Conservation (phyloP, 345 rosid genomes). For the Rhodomyrtus tomentosa region DNA sequence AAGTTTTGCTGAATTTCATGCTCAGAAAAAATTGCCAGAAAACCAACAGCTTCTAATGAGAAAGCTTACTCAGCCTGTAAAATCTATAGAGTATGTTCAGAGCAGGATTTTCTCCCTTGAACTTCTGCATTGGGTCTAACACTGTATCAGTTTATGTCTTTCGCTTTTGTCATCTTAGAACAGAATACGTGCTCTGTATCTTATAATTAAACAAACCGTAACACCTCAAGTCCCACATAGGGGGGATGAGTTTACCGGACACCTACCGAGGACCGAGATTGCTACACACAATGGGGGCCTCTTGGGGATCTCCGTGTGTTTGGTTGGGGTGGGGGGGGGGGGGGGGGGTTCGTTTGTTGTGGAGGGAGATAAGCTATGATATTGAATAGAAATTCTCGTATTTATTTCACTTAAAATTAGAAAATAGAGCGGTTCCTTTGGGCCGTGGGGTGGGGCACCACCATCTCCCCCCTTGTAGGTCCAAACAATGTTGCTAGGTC, state of each 20-base stretch:
- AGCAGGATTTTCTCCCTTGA: slow-evolving; percentile 1
- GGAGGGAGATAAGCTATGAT: background rate
- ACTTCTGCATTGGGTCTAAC: background rate
- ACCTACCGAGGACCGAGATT: background rate
- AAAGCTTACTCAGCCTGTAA: slow-evolving; percentile 65
- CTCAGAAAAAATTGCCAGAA: slow-evolving; percentile 91
- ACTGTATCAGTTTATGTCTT: background rate
- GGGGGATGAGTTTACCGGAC: background rate
- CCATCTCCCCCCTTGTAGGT: background rate
- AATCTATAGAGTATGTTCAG: slow-evolving; percentile 62
- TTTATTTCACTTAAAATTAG: background rate
- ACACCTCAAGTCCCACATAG: background rate
- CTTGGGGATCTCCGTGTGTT: background rate
- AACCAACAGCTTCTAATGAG: slow-evolving; percentile 62
- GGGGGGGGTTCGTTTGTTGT: no score
- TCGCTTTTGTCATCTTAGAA: background rate
- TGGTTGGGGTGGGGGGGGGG: no score
- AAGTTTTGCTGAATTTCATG: slow-evolving; percentile 95
- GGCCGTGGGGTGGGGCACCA: background rate
- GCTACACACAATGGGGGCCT: background rate
- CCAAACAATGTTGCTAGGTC: background rate
- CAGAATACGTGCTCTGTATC: background rate
- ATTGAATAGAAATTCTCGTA: background rate
- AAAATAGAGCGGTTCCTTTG: background rate
- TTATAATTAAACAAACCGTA: background rate